phyloP scores from a whole-genome alignment of 306 rosid genomes.

The Cucurbita maxima region DNA sequence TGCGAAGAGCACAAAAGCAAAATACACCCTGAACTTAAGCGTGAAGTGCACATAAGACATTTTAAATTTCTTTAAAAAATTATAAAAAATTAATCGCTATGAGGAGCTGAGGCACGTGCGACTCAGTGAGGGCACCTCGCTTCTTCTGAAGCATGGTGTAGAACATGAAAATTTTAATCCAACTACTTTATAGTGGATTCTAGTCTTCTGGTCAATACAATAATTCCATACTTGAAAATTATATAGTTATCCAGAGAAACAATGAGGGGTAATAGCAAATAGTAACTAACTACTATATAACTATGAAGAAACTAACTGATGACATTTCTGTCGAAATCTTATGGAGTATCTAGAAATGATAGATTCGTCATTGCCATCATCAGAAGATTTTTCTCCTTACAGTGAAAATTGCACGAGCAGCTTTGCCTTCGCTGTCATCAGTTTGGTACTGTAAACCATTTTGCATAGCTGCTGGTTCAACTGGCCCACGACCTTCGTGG shows the following conservation, averaged over 20 bases:
- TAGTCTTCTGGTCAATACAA: neutral
- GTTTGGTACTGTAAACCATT: conserved; percentile 12
- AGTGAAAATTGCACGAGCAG: conserved; percentile 16
- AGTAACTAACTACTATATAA: neutral
- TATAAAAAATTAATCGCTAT: neutral
- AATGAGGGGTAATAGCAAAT: neutral
- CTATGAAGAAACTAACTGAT: conserved; percentile 25
- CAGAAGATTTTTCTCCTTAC: conserved; percentile 13
- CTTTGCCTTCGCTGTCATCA: conserved; percentile 3
- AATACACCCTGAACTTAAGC: neutral
- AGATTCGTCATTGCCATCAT: conserved; percentile 15
- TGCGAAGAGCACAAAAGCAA: neutral
- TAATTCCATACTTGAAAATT: neutral
- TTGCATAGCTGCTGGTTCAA: conserved; percentile 3
- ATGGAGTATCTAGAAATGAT: conserved; percentile 17
- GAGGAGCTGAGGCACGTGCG: neutral
- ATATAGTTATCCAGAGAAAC: neutral
- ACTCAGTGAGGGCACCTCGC: neutral
- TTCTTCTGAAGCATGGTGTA: neutral
- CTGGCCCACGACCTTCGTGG: conserved; percentile 13
- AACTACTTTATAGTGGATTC: neutral
- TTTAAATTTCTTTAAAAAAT: neutral
- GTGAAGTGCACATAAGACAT: neutral
- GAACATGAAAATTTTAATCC: neutral
- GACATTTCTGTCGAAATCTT: conserved; percentile 8